Evolutionary conservation across 148 eudicot species (phyloP).

Genomic region (Vaccinium myrtillus): DNA sequence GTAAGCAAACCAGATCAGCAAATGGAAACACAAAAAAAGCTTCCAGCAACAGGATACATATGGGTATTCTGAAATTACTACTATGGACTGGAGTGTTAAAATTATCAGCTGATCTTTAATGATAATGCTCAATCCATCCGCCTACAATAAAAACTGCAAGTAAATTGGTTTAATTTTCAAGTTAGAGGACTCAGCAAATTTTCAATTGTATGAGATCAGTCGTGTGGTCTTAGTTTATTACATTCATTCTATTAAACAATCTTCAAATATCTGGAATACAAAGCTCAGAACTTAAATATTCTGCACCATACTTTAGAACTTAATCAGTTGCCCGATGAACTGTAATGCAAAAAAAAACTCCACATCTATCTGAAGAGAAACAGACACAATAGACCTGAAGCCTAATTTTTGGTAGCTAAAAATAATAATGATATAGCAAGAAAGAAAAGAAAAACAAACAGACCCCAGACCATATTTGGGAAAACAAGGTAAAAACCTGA

Average conservation of each 20-base stretch:
- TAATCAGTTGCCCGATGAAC: not conserved
- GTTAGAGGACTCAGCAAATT: not conserved
- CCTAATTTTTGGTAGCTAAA: not conserved
- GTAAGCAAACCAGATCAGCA: not conserved
- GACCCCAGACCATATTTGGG: not conserved
- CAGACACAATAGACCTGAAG: not conserved
- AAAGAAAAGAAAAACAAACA: no score
- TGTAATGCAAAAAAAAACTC: not conserved
- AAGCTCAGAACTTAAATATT: not conserved
- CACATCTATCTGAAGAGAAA: not conserved
- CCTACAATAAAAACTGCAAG: not conserved
- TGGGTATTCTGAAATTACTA: not conserved
- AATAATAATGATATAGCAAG: not conserved
- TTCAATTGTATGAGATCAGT: no score
- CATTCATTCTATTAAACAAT: not conserved
- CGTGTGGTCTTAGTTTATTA: not conserved
- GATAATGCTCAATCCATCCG: not conserved
- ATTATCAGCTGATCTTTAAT: not conserved
- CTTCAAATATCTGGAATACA: not conserved
- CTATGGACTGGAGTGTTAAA: not conserved
- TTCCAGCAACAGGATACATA: not conserved
- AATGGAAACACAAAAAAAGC: not conserved
- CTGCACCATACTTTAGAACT: not conserved
- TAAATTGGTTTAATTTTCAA: not conserved
- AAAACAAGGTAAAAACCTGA: not conserved